Percentiles rank a stretch among this genome's conserved stretches.
Conservation (phyloP, 176 grass and related monocot species). For the Paspalum notatum region DNA sequence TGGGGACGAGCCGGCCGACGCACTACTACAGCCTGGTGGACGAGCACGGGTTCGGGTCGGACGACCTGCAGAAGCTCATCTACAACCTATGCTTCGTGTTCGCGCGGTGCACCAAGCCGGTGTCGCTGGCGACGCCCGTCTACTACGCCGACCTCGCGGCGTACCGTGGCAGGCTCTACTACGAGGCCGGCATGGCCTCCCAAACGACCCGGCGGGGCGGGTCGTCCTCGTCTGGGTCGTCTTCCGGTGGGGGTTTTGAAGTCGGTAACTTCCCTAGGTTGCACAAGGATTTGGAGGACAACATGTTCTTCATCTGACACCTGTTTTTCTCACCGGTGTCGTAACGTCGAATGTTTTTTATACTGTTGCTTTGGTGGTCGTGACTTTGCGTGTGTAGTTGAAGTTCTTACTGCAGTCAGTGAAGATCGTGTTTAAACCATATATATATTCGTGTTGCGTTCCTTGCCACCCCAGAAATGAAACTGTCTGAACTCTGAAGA, state of each 20-base stretch:
- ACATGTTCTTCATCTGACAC: slow-evolving; percentile 65
- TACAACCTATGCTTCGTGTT: slow-evolving; percentile 61
- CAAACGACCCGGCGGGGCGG: background rate
- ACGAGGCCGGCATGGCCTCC: slow-evolving; percentile 40
- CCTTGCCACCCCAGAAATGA: background rate
- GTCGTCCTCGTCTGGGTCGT: background rate
- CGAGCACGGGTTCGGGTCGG: slow-evolving; percentile 42
- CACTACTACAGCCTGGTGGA: slow-evolving; percentile 62
- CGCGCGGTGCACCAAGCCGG: slow-evolving; percentile 69
- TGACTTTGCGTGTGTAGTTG: background rate
- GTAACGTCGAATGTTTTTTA: background rate
- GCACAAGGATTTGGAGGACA: slow-evolving; percentile 45
- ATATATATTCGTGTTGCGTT: background rate
- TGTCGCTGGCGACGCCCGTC: slow-evolving; percentile 58
- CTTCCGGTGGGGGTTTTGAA: background rate
- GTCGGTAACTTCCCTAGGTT: slow-evolving; percentile 23
- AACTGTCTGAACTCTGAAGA: background rate
- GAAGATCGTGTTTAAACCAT: background rate
- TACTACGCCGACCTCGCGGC: slow-evolving; percentile 65
- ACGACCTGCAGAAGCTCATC: slow-evolving; percentile 65
- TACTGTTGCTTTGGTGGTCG: background rate
- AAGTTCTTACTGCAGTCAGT: background rate
- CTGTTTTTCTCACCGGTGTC: background rate
- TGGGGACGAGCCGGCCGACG: slow-evolving; percentile 61
- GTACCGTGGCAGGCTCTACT: slow-evolving; percentile 62